Evolutionary conservation across 2,329 filamentous ascomycete species (phyloP), one percentile per base, ranked within the genome.

Genomic region (Colletotrichum horii): DNA sequence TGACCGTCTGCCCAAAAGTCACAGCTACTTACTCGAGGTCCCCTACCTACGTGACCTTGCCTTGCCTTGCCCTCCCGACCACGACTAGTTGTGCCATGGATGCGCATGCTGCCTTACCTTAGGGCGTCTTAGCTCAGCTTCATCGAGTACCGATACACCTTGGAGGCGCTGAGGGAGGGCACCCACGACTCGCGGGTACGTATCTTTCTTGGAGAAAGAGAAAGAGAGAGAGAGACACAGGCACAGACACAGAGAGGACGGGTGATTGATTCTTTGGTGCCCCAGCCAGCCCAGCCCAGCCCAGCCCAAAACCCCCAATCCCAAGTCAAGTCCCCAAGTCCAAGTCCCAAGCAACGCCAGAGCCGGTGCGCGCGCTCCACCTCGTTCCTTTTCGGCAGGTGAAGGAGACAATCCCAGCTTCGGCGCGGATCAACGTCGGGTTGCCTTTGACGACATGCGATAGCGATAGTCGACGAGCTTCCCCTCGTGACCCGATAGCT

Each of bases 391-490:
- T 75, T 58, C 38, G 73, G 72, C 72, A 72, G 68, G 72, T 72
- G 64, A 73, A 62, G 26, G 15, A 75, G 55, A 67, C 38, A 43
- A 66, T 71, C 73, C 73, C 72, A 71, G 72, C 61, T 36, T 75
- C 74, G 74, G 71, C 71, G 60, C 74, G 74, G 74, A 75, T 75
- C 71, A 76, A 76, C 52, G 28, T 76, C 74, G 74, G 74, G 22
- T 70, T 71, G 60, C 52, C 71, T 69, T 71, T 71, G 74, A 76
- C 74, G 71, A 76, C 74, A 76, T 70, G 66, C 74, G 71, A 76
- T 66, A 76, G 69, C 65, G 69, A 68, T 67, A 43, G 52, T 52
- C 11, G 38, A 60, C 43, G 26, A 56, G 66, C 71, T 70, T 48
- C 24, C 58, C 38, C 71, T 71, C 36, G 61, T 66, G 67, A 74